phyloP scores from a whole-genome alignment of 306 rosid species.

The Lathyrus aphaca region DNA sequence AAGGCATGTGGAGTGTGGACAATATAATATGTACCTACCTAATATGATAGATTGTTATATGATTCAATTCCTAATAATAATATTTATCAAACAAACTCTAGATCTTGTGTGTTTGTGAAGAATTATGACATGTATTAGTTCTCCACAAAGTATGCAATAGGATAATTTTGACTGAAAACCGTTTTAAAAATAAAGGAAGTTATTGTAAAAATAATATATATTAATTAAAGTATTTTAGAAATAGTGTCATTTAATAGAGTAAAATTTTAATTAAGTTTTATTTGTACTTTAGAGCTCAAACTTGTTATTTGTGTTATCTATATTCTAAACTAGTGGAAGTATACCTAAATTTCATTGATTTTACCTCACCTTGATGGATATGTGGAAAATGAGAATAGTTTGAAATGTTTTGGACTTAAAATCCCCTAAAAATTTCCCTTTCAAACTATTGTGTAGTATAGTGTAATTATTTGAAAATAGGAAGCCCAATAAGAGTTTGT shows the following conservation, averaged over 20 bases:
- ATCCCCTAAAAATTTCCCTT: slow-evolving; percentile 11
- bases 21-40: slow-evolving; percentile 16
- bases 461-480: slow-evolving; percentile 33
- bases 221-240: background rate
- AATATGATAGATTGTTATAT: too few relatives aligned
- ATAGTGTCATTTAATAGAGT: background rate
- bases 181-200: background rate
- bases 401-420: slow-evolving; percentile 43
- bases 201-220: background rate
- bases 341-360: slow-evolving; percentile 42
- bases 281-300: background rate
- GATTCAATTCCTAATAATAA: too few relatives aligned
- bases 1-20: background rate
- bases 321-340: slow-evolving; percentile 29
- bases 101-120: too few relatives aligned
- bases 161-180: background rate
- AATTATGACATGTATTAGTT: too few relatives aligned
- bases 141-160: too few relatives aligned
- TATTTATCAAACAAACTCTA: too few relatives aligned
- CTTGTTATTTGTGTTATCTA: background rate
- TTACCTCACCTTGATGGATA: slow-evolving; percentile 39
- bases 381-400: slow-evolving; percentile 40
- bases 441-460: slow-evolving; percentile 22
- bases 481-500: slow-evolving; percentile 30
- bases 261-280: background rate